Evolutionary conservation across 1,139 yeast genomes (phyloP), one percentile per base, ranked within the genome.

Genomic region (Debaryomyces udenii): DNA sequence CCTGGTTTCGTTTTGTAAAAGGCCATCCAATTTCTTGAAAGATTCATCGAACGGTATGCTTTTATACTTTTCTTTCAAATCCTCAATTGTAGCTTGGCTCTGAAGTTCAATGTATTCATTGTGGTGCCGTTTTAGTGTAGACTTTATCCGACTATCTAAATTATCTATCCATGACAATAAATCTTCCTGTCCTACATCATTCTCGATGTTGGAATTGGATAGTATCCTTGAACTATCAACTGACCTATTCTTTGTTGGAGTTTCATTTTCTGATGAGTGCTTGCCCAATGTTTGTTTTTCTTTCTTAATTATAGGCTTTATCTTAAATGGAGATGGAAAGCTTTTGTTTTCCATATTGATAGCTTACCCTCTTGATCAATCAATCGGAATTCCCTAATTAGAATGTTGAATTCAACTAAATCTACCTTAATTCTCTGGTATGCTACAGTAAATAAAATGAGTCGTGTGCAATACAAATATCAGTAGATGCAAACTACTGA

Each of bases 101-200:
- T 64, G 57, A 26, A 74, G 63, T 24, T 50, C 49, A n/a, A 53
- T 44, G 34, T 70, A 69, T 37, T 75, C 76, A 17, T 61, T 57
- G 13, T 61, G 55, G 42, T 79, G 75, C 3, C 60, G 49, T 27
- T 64, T 58, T 20, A 78, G 55, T 4, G 76, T 66, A 2, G 55
- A 43, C 38, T 63, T 56, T 3, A 79, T 78, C 41, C 79, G 64
- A 3, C 49, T 41, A 38, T 75, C 74, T 35, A 81, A 57, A 4
- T 70, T 64, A 33, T 71, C 70, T 24, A 81, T 72, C 86, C 86
- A 81, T 16, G 62, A 55, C 7, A 76, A 61, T n/a, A 80, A 49
- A 11, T 76, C 76, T 31, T 70, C 70, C 1, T 50, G 47, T 27
- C 44, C 46, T 16, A 33, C 30, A 10, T 27, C 26, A 23, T 9